phyloP scores from a whole-genome alignment of 441 rosid species.

The Kokia cookei region DNA sequence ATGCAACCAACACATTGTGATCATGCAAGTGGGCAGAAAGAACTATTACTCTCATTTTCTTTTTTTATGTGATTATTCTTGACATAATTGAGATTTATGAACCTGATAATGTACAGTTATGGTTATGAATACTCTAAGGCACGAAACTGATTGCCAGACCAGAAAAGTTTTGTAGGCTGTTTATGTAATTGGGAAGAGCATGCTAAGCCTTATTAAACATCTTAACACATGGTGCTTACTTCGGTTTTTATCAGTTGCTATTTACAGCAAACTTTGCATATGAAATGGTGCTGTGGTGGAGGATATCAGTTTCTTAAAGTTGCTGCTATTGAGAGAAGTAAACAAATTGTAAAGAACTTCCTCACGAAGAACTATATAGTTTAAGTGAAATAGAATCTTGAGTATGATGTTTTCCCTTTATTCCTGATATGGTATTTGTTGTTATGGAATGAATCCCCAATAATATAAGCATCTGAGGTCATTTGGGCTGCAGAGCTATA shows the following conservation, averaged over 20 bases:
- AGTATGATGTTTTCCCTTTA: neutral
- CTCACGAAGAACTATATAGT: neutral
- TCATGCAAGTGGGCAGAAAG: neutral
- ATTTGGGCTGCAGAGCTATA: neutral
- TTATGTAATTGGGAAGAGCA: neutral
- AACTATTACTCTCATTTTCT: neutral
- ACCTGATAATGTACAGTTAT: neutral
- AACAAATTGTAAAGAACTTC: neutral
- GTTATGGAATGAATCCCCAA: neutral
- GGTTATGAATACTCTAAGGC: neutral
- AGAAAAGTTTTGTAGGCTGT: neutral
- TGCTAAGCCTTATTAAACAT: neutral
- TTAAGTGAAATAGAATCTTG: neutral
- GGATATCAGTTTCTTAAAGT: neutral
- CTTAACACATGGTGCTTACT: neutral
- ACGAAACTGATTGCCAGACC: neutral
- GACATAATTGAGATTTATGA: neutral
- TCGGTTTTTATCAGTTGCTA: neutral
- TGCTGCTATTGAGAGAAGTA: slow-evolving; percentile 5
- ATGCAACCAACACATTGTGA: neutral
- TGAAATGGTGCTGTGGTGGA: slow-evolving; percentile 3
- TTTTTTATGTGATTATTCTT: neutral
- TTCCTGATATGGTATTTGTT: neutral
- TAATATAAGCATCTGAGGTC: neutral
- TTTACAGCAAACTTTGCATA: neutral